These are phyloP conservation scores for Fomitopsis serialis DNA, from an alignment of 768 basidiomycete genomes.

Conservation along the genomic window DNA sequence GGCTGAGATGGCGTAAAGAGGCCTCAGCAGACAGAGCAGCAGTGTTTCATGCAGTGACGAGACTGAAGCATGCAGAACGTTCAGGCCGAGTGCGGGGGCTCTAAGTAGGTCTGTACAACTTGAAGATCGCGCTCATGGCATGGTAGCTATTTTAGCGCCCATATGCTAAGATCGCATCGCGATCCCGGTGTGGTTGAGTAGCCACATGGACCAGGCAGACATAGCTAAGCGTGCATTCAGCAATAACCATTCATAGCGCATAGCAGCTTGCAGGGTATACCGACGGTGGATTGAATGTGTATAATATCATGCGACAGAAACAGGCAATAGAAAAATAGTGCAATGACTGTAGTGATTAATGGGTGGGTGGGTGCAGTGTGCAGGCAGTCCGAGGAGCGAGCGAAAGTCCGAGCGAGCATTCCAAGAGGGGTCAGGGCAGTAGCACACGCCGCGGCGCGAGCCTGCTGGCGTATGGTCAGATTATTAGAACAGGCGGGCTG, in stretches of 20 bases:
- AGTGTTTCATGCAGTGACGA: too few relatives aligned
- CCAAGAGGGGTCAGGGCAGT: neutral
- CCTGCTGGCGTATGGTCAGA: neutral
- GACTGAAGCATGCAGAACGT: too few relatives aligned
- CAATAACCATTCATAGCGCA: neutral
- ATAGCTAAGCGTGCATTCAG: neutral
- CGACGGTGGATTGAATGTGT: slow-evolving; percentile 9
- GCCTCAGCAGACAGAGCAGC: too few relatives aligned
- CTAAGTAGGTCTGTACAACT: too few relatives aligned
- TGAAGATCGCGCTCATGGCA: too few relatives aligned
- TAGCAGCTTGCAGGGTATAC: slow-evolving; percentile 12
- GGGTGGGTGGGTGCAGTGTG: neutral
- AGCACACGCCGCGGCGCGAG: neutral
- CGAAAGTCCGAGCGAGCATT: neutral
- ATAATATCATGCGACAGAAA: neutral
- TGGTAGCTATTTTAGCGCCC: too few relatives aligned
- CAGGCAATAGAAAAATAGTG: neutral
- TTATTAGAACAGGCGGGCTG: neutral
- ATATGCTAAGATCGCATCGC: too few relatives aligned
- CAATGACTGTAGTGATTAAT: neutral
- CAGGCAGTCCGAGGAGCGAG: neutral
- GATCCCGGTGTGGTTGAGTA: too few relatives aligned
- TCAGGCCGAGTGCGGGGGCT: too few relatives aligned
- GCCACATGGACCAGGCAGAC: too few relatives aligned
- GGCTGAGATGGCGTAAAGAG: too few relatives aligned